These are phyloP conservation scores for Suhomyces ambrosiae DNA, from an alignment of 1,139 yeast genomes.

Conservation along the genomic window DNA sequence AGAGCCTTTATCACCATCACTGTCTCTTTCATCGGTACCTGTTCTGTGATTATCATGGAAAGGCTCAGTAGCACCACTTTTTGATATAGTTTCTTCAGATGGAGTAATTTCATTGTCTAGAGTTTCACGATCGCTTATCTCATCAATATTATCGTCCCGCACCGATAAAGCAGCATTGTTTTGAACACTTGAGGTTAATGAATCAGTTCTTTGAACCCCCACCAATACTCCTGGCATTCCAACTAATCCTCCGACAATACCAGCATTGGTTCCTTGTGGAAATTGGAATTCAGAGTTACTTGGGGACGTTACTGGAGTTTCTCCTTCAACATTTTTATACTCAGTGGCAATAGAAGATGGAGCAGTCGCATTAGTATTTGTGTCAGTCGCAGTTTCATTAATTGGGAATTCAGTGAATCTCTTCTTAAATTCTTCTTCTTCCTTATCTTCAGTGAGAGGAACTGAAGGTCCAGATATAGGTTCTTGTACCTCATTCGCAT, in stretches of 20 bases:
- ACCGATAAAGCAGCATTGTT: conserved; percentile 91
- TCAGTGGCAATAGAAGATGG: conserved; percentile 41
- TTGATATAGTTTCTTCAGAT: conserved; percentile 21
- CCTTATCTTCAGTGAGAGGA: conserved; percentile 6
- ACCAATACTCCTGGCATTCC: conserved; percentile 52
- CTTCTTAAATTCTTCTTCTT: conserved; percentile 9
- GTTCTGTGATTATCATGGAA: conserved; percentile 7
- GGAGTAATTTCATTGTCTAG: conserved; percentile 33
- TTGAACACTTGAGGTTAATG: conserved; percentile 87
- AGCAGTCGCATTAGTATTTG: conserved; percentile 32
- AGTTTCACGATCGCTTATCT: conserved; percentile 62
- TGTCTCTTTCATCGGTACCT: conserved; percentile 27
- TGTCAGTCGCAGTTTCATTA: conserved; percentile 21
- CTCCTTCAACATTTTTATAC: conserved; percentile 35
- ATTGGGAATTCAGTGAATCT: conserved; percentile 23
- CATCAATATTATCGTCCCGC: conserved; percentile 68
- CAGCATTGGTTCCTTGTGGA: conserved; percentile 46
- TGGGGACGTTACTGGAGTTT: conserved; percentile 62
- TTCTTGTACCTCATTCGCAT: conserved; percentile 18
- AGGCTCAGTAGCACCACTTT: conserved; percentile 21
- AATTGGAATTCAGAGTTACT: conserved; percentile 54
- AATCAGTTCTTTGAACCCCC: conserved; percentile 63
- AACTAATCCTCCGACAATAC: conserved; percentile 43
- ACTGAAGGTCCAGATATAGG: conserved; percentile 2
- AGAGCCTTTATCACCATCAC: conserved; percentile 45